phyloP scores from a whole-genome alignment of 768 basidiomycete species.

The Lactarius pseudohatsudake region DNA sequence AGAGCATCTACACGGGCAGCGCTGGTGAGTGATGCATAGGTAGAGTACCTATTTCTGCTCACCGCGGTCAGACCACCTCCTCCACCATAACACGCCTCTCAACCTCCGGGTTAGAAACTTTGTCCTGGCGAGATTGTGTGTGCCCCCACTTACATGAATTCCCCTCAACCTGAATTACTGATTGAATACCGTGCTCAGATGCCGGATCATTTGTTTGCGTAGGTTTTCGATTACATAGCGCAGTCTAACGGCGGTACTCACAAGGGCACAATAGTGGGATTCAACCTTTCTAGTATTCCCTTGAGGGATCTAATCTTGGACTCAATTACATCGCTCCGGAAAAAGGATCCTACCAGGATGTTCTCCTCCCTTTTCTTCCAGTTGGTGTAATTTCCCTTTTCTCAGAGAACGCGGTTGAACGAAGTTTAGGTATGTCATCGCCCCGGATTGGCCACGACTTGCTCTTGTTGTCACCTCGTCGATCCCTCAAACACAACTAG shows the following conservation, averaged over 20 bases:
- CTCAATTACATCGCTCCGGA: conserved; percentile 16
- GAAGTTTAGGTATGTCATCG: conserved; percentile 19
- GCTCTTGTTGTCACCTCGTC: conserved; percentile 6
- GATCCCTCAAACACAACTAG: conserved; percentile 16
- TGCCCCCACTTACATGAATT: neutral
- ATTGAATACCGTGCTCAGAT: conserved; percentile 4
- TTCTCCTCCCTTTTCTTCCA: conserved; percentile 8
- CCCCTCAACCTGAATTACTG: neutral
- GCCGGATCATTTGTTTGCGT: conserved; percentile 19
- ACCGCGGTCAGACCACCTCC: conserved; percentile 5
- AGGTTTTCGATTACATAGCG: neutral
- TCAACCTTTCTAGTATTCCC: neutral
- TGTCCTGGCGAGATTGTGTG: conserved; percentile 22
- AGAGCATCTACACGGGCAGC: conserved; percentile 23
- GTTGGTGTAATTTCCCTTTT: neutral
- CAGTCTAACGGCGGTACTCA: neutral
- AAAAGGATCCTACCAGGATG: conserved; percentile 5
- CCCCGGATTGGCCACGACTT: conserved; percentile 5
- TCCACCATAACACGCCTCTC: conserved; percentile 15
- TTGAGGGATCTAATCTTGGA: neutral
- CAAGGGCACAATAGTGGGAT: conserved; percentile 10
- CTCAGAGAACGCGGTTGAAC: neutral
- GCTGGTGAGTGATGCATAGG: conserved; percentile 1
- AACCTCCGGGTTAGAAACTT: conserved; percentile 6
- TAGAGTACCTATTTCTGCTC: neutral